These are phyloP conservation scores for Salix udensis DNA, from an alignment of 345 rosid genomes.

Conservation along the genomic window DNA sequence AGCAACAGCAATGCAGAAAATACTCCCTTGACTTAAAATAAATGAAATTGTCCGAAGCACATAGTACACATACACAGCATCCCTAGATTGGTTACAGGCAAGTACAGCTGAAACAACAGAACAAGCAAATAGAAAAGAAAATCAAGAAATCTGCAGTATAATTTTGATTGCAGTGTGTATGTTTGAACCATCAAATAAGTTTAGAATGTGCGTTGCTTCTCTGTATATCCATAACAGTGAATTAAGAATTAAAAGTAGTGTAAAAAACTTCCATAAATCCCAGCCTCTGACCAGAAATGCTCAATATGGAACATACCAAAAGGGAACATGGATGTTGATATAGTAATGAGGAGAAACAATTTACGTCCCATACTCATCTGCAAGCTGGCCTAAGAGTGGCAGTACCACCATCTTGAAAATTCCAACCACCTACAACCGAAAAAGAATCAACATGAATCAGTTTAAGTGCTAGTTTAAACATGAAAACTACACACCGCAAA, in stretches of 20 bases:
- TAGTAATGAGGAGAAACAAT: slow-evolving; percentile 40
- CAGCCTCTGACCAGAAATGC: neutral
- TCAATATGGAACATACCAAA: slow-evolving; percentile 30
- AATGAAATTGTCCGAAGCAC: slow-evolving; percentile 48
- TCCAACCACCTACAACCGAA: slow-evolving; percentile 42
- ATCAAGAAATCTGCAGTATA: neutral
- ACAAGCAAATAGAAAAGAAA: slow-evolving; percentile 1
- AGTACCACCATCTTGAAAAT: slow-evolving; percentile 54
- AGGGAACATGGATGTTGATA: slow-evolving; percentile 50
- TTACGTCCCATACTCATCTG: slow-evolving; percentile 59
- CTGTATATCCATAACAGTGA: neutral
- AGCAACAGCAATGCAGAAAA: slow-evolving; percentile 53
- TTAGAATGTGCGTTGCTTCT: neutral
- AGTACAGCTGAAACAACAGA: slow-evolving; percentile 40
- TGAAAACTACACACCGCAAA: neutral
- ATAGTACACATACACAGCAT: slow-evolving; percentile 48
- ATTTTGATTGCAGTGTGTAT: neutral
- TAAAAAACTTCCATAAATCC: neutral
- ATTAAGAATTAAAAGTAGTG: neutral
- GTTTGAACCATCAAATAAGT: neutral
- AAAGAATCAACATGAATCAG: neutral
- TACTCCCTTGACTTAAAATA: slow-evolving; percentile 56
- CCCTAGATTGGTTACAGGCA: slow-evolving; percentile 37
- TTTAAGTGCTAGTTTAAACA: neutral
- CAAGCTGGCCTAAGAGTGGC: slow-evolving; percentile 56